Evolutionary conservation across 2,329 filamentous ascomycete genomes (phyloP), one percentile per base, ranked within the genome.

Genomic region (Monosporascus sp.): DNA sequence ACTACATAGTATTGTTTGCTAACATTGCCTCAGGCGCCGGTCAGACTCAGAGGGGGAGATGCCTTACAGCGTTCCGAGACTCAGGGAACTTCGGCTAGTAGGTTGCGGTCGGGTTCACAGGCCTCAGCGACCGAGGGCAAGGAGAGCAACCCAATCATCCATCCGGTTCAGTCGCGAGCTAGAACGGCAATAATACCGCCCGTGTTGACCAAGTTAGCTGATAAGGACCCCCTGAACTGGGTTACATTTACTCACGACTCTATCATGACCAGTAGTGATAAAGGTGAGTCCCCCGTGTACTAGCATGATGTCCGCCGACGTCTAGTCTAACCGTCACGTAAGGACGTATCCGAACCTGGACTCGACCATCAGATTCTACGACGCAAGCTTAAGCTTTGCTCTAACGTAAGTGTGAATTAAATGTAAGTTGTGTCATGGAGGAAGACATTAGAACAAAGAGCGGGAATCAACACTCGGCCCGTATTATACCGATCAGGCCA

Each of bases 171-270:
- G 71, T 85, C 91, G n/a, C 82, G 91, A 60, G 83, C 89, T 31
- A 84, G 85, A 62, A 95, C 90, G 46, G 89, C 93, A 22, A 88
- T 93, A 72, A 74, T 97, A 51, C 93, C 93, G 50, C 93, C 94
- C 47, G 91, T 99, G 26, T 85, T 96, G 81, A 90, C 88, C 48
- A 97, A 96, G 70, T 77, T 81, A 14, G 84, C 96, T 37, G 91
- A 96, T 69, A 84, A 86, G 56, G 91, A 97, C 70, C 91, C 92
- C 51, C 77, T 96, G 46, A 89, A 85, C 69, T 96, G 92, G 87
- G 73, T 99, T 40, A 89, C 86, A n/a, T 99, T 99, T 64, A 92
- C 93, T 51, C 88, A 97, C 68, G 87, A 96, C 63, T 88, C 88
- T 58, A 96, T 99, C 60, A 86, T 97, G 65, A 97, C 91, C 37